Conservation (phyloP, 371 early-diverging fungal genomes). For the Mortierella sp. region DNA sequence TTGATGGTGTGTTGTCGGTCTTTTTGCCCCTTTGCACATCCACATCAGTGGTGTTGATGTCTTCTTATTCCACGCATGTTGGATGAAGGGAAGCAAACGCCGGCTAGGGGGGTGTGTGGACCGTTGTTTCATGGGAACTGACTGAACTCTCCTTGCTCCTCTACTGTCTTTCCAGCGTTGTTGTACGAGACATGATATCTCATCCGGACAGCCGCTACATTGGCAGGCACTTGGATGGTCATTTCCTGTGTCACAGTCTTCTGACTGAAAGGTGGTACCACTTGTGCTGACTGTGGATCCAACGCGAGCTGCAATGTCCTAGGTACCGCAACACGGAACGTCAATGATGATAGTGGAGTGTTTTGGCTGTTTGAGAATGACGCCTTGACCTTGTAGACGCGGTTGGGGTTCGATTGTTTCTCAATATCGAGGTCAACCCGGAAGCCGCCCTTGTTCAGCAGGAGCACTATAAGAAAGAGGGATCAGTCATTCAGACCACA, state of each 20-base stretch:
- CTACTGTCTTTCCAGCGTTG: conserved; percentile 71
- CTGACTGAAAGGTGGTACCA: conserved; percentile 68
- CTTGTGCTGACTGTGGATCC: conserved; percentile 67
- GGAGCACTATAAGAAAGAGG: conserved; percentile 38
- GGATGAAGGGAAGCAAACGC: too few relatives aligned
- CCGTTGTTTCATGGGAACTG: conserved; percentile 41
- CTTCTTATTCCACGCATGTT: too few relatives aligned
- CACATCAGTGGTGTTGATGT: too few relatives aligned
- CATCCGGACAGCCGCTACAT: conserved; percentile 63
- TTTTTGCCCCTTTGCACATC: too few relatives aligned
- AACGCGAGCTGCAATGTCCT: conserved; percentile 73
- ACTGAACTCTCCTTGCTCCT: conserved; percentile 73
- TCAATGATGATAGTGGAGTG: conserved; percentile 61
- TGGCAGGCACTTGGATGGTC: conserved; percentile 59
- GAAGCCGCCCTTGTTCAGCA: conserved; percentile 76
- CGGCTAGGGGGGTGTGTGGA: too few relatives aligned
- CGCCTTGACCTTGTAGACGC: conserved; percentile 53
- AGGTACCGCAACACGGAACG: conserved; percentile 61
- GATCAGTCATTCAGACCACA: background rate
- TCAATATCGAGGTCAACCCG: conserved; percentile 58
- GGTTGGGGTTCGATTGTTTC: conserved; percentile 10
- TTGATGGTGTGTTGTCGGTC: too few relatives aligned
- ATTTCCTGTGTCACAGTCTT: conserved; percentile 66
- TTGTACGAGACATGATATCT: conserved; percentile 76
- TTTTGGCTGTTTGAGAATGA: conserved; percentile 64